Evolutionary conservation across 306 rosid genomes (phyloP), one percentile per base, ranked within the genome.

Genomic region (Alnus glutinosa): DNA sequence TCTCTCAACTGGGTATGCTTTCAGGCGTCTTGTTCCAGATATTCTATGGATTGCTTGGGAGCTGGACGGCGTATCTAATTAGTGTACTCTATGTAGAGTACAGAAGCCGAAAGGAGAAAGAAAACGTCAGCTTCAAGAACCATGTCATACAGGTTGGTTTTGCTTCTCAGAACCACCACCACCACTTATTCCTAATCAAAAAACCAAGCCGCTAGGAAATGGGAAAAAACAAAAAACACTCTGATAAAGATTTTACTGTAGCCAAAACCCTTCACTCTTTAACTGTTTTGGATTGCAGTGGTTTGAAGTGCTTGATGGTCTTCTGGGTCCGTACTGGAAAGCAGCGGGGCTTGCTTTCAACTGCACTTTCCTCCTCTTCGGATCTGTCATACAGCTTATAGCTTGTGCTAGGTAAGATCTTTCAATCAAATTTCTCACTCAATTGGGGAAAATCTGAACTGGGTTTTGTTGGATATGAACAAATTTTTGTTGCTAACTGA

Each of bases 291-390:
- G 32, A 77, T 80, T 86, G 83, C 90, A 95, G 99, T 95, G 99
- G 99, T 95, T 95, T 57, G 99, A 95, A 85, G 99, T 95, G 72
- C 97, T 95, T 19, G 99, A 95, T 85, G 99, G 99, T 50, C 82
- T 95, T 34, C 76, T 95, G 69, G 99, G 99, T 76, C 94, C 98
- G 9, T 86, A 81, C 77, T 95, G 99, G 99, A 95, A 95, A 76
- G 98, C 99, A 11, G 44, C 80, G 77, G 99, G 99, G 78, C 88
- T 95, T 55, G 98, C 93, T 58, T 95, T 95, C 90, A 95, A 95
- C 85, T 95, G 99, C 76, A 95, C 99, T 81, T 95, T 95, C 90
- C 97, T 95, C 12, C 90, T 95, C 23, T 95, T 93, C 69, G 99
- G 99, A 87, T 91, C 99, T 81, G 99, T 95, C 79, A 95, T 95